These are phyloP conservation scores for Colletotrichum destructivum DNA, from an alignment of 2,329 filamentous ascomycete species.

Conservation along the genomic window DNA sequence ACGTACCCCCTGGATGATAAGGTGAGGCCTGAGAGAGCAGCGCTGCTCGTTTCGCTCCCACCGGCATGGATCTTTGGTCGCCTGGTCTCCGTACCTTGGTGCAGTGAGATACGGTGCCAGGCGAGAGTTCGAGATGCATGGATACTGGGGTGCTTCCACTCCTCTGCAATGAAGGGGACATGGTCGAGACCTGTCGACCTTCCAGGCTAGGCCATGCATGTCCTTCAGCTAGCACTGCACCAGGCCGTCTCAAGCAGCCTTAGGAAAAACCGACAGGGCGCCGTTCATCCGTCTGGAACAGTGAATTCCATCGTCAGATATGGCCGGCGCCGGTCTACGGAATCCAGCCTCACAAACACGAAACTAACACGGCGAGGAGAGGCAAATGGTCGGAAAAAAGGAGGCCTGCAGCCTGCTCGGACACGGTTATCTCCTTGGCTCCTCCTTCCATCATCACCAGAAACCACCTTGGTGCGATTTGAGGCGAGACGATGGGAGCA, in stretches of 20 bases:
- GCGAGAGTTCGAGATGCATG: background rate
- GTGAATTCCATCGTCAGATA: slow-evolving; percentile 11
- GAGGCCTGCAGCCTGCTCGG: background rate
- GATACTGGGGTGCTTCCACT: background rate
- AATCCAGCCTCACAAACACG: slow-evolving; percentile 35
- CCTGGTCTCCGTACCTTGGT: background rate
- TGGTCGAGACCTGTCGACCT: slow-evolving; percentile 14
- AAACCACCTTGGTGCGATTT: background rate
- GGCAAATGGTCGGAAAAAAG: background rate
- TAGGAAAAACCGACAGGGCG: slow-evolving; percentile 11
- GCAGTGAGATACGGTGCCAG: background rate
- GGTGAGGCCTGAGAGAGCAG: slow-evolving; percentile 16
- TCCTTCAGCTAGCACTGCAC: slow-evolving; percentile 20
- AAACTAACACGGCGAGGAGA: slow-evolving; percentile 5
- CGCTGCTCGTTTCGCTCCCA: background rate
- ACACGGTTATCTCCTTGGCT: slow-evolving; percentile 13
- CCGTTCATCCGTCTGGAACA: slow-evolving; percentile 35
- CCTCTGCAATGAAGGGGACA: background rate
- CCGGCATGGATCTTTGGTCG: background rate
- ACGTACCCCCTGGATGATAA: slow-evolving; percentile 17
- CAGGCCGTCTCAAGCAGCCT: slow-evolving; percentile 23
- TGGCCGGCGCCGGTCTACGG: slow-evolving; percentile 1
- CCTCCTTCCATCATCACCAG: slow-evolving; percentile 3
- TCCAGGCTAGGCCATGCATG: slow-evolving; percentile 24
- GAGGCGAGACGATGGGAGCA: slow-evolving; percentile 11